These are phyloP conservation scores for Ampelomyces quisqualis DNA, from an alignment of 2,329 filamentous ascomycete species.

Conservation along the genomic window DNA sequence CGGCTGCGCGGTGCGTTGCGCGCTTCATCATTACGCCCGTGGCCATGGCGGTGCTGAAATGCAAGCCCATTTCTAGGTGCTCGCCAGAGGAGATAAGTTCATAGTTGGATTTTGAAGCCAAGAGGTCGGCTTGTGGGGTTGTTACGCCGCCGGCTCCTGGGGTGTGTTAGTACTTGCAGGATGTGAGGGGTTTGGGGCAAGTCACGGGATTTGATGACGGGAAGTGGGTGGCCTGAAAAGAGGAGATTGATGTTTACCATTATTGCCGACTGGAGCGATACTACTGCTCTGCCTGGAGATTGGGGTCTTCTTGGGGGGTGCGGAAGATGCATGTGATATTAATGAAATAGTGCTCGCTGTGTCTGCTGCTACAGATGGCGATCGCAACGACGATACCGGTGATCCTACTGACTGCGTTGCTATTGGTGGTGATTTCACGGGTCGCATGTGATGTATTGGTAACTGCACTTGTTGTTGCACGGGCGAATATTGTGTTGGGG, in stretches of 20 bases:
- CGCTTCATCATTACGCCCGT: constrained; percentile 39
- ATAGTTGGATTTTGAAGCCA: constrained; percentile 35
- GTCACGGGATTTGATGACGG: constrained; percentile 6
- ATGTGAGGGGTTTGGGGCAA: neutral
- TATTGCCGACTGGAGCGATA: constrained; percentile 24
- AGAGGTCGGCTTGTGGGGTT: constrained; percentile 30
- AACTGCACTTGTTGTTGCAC: constrained; percentile 11
- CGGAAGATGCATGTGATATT: constrained; percentile 27
- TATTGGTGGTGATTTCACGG: constrained; percentile 18
- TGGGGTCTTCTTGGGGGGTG: constrained; percentile 25
- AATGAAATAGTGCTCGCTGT: constrained; percentile 29
- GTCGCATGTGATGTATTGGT: constrained; percentile 19
- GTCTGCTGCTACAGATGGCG: constrained; percentile 22
- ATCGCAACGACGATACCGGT: constrained; percentile 18
- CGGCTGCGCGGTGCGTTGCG: constrained; percentile 33
- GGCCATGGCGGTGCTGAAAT: constrained; percentile 37
- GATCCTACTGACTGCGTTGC: constrained; percentile 12
- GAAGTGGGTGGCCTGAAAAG: neutral
- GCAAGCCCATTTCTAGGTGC: constrained; percentile 35
- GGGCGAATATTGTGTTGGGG: constrained; percentile 4
- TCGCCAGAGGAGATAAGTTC: constrained; percentile 33
- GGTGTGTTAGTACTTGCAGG: constrained; percentile 1
- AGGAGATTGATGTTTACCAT: constrained; percentile 14
- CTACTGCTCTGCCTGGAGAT: constrained; percentile 25
- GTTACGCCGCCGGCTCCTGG: constrained; percentile 27